These are phyloP conservation scores for Krasilnikovozyma curviuscula DNA, from an alignment of 768 basidiomycete species.

Conservation along the genomic window DNA sequence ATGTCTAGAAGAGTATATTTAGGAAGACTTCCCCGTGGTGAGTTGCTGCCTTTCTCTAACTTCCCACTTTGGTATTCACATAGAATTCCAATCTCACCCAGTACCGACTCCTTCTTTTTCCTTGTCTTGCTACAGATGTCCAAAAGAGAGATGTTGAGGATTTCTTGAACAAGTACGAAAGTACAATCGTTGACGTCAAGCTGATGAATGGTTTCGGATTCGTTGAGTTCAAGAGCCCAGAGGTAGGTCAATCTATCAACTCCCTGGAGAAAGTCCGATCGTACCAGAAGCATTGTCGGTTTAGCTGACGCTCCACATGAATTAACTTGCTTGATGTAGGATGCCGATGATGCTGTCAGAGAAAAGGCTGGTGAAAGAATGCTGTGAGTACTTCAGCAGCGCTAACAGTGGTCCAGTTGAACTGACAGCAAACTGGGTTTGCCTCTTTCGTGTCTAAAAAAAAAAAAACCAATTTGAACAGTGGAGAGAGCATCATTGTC, in stretches of 20 bases:
- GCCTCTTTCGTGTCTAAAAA: too few species aligned
- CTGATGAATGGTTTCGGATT: slow-evolving; percentile 97
- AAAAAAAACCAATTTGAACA: too few species aligned
- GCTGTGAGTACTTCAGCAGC: too few species aligned
- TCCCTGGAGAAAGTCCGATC: slow-evolving; percentile 7
- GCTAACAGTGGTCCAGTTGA: too few species aligned
- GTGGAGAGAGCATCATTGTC: slow-evolving; percentile 91
- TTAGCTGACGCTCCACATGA: neutral
- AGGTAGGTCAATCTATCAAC: slow-evolving; percentile 32
- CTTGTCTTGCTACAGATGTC: slow-evolving; percentile 65
- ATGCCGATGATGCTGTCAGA: neutral
- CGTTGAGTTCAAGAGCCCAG: slow-evolving; percentile 77
- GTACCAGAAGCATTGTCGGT: neutral
- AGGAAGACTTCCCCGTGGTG: too few species aligned
- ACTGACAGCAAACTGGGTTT: too few species aligned
- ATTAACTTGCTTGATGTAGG: neutral
- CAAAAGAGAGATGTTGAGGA: slow-evolving; percentile 68
- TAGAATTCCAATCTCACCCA: too few species aligned
- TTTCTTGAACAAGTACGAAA: slow-evolving; percentile 77
- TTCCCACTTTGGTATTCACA: too few species aligned
- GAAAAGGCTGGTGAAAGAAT: too few species aligned
- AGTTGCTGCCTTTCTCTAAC: too few species aligned
- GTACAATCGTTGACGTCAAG: slow-evolving; percentile 60
- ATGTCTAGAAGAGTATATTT: too few species aligned
- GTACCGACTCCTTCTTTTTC: too few species aligned